These are phyloP conservation scores for Tetrahymena borealis DNA, from an alignment of 73 alveolate species.

Conservation along the genomic window DNA sequence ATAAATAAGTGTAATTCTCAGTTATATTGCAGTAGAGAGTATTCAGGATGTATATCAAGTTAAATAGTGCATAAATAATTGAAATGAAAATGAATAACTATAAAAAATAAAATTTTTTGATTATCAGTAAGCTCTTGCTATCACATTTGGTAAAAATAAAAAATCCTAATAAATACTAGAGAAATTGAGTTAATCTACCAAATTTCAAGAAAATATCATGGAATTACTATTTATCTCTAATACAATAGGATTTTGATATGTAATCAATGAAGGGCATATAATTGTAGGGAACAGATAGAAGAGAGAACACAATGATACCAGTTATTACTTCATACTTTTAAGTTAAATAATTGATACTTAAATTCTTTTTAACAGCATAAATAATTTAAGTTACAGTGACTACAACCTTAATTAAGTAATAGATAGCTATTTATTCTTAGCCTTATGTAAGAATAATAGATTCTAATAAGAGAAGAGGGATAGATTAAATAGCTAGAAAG, in stretches of 20 bases:
- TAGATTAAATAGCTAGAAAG: neutral
- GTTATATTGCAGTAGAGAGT: neutral
- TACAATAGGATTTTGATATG: neutral
- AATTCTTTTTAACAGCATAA: neutral
- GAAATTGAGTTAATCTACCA: neutral
- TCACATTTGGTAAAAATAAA: neutral
- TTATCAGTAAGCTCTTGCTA: neutral
- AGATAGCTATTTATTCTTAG: neutral
- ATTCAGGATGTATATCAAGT: neutral
- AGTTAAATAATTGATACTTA: neutral
- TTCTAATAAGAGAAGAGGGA: neutral
- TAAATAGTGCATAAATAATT: neutral
- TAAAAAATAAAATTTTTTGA: neutral
- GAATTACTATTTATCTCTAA: neutral
- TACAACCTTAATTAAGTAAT: neutral
- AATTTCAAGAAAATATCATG: neutral
- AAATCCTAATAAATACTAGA: neutral
- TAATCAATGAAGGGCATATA: neutral
- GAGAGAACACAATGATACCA: neutral
- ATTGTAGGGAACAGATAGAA: neutral
- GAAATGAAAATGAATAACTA: neutral
- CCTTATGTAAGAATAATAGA: neutral
- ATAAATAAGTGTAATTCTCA: neutral
- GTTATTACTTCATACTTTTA: neutral
- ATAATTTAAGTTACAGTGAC: neutral